phyloP scores from a whole-genome alignment of 805 yeast species.

The Metahyphopichia silvanorum region DNA sequence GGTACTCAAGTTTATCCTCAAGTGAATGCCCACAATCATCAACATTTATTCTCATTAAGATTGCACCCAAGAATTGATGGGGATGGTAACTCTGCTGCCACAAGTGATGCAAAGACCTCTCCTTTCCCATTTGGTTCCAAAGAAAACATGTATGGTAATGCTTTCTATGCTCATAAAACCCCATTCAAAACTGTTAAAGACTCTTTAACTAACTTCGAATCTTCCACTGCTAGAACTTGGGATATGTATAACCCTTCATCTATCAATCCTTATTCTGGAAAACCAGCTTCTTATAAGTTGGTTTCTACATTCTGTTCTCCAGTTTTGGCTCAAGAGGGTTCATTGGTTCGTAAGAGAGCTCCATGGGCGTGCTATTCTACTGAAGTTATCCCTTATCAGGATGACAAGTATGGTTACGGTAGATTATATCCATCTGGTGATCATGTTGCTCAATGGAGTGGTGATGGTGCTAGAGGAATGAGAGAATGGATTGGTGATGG shows the following conservation, averaged over 20 bases:
- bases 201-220: constrained; percentile 59
- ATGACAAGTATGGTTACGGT: constrained; percentile 47
- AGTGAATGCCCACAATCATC: constrained; percentile 84
- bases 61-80: constrained; percentile 82
- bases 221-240: constrained; percentile 70
- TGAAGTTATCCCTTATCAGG: constrained; percentile 69
- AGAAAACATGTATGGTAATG: constrained; percentile 79
- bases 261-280: constrained; percentile 65
- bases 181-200: constrained; percentile 67
- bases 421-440: constrained; percentile 80
- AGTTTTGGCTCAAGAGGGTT: constrained; percentile 68
- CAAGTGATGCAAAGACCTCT: constrained; percentile 59
- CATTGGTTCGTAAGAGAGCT: constrained; percentile 76
- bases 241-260: constrained; percentile 72
- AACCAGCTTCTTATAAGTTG: constrained; percentile 73
- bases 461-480: constrained; percentile 65
- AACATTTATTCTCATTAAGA: constrained; percentile 76
- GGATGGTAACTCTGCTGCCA: constrained; percentile 70
- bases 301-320: constrained; percentile 75
- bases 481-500: constrained; percentile 69
- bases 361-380: constrained; percentile 72
- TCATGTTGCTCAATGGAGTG: constrained; percentile 71
- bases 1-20: constrained; percentile 79
- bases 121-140: constrained; percentile 59
- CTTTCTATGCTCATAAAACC: constrained; percentile 62